Conservation (phyloP, 495 filamentous ascomycete species). For the Physcia stellaris region DNA sequence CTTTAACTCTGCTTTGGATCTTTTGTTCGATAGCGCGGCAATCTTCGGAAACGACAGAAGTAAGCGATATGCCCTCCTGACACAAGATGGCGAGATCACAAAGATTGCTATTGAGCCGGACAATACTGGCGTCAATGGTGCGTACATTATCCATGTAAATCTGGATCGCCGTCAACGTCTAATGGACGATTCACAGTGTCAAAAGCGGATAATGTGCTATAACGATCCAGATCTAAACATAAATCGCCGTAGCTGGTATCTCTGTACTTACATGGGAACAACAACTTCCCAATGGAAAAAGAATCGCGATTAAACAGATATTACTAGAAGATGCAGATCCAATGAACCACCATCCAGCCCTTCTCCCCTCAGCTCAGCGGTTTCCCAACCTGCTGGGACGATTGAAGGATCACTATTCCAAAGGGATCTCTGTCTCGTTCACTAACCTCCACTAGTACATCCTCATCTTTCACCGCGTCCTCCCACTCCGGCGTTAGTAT, state of each 20-base stretch:
- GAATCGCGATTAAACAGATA: too few species aligned
- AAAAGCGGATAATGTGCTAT: too few species aligned
- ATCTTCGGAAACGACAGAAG: conserved; percentile 77
- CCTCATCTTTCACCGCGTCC: conserved; percentile 34
- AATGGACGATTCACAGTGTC: too few species aligned
- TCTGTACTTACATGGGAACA: too few species aligned
- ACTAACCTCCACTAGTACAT: conserved; percentile 57
- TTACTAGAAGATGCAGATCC: too few species aligned
- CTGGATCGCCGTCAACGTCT: too few species aligned
- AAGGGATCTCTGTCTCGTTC: conserved; percentile 69
- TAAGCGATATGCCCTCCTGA: conserved; percentile 77
- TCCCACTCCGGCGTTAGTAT: conserved; percentile 23
- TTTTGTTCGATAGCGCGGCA: conserved; percentile 65
- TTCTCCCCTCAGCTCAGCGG: conserved; percentile 9
- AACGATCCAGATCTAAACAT: too few species aligned
- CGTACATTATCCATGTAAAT: too few species aligned
- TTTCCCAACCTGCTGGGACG: conserved; percentile 14
- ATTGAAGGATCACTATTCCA: conserved; percentile 45
- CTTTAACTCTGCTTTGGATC: conserved; percentile 76
- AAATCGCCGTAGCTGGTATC: too few species aligned
- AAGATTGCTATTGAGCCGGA: conserved; percentile 76
- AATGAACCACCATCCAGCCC: neutral
- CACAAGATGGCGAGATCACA: conserved; percentile 68
- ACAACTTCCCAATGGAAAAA: too few species aligned
- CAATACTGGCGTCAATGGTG: conserved; percentile 79